Evolutionary conservation across 2,329 filamentous ascomycete genomes (phyloP), one percentile per base, ranked within the genome.

Genomic region (Monosporascus sp.): DNA sequence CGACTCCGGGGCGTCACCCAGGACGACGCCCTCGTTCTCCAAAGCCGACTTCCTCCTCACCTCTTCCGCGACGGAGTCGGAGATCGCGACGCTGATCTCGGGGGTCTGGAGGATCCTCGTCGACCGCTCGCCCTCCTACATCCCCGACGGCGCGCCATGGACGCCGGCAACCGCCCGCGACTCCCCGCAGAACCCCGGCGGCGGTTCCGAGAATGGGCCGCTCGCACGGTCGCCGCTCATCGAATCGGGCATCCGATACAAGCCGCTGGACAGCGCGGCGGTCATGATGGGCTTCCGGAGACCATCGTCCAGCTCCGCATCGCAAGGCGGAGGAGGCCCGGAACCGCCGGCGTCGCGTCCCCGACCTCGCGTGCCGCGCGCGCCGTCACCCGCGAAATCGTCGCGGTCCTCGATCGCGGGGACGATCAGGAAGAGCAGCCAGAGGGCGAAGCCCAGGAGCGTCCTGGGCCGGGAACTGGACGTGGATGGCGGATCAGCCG

Each of bases 21-120:
- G 31, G 31, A 35, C 31, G 5, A 14, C 60, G 38, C 61, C 70
- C 40, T 57, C 70, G 0, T 73, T 80, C 26, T 75, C 78, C 1
- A 77, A 78, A 52, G 79, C 78, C 43, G 81, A 85, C 63, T 83
- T 79, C 58, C 70, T 84, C 9, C 72, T 86, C 24, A 77, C 80
- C 0, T 79, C 78, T 2, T 75, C 73, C 1, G 82, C 83, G 3
- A 78, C 72, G 7, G 75, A 79, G 16, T 62, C 70, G 3, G 82
- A 86, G 58, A 77, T 84, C 37, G 71, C 76, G 0, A 74, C 70
- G 0, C 81, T 86, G 55, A 71, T 85, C 31, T 74, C 75, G 0
- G 72, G 74, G 0, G 77, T 86, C 19, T 76, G 77, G 61, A 76
- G 76, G 52, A 72, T 76, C 19, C 68, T 82, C 3, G 66, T 74